Evolutionary conservation across 148 eudicot genomes (phyloP), one percentile per base, ranked within the genome.

Genomic region (Oxyria digyna): DNA sequence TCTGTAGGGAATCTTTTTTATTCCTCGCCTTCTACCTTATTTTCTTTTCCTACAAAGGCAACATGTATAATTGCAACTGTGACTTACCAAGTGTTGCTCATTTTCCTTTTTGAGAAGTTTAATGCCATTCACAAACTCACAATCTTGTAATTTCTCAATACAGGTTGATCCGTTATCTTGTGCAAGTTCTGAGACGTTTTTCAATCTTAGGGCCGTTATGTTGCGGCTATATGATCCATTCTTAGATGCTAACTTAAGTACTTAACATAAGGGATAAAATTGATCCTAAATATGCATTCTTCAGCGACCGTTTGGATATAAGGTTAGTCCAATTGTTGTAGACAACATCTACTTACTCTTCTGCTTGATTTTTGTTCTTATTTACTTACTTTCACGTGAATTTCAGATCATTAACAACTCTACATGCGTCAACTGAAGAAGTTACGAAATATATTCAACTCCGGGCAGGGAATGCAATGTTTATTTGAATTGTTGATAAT

Each of bases 151-250:
- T 38, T 37, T 46, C 40, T 48, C 20, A 69, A 24, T 32, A 14
- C 86, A 94, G 99, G 95, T 94, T 81, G 99, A 94, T 84, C 96
- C 89, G 45, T 67, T 91, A 76, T 81, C 93, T 18, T 88, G 92
- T 83, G 99, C 99, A 57, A 94, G 97, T 85, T 87, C 99, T 29
- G 97, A 97, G 72, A 94, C 85, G 92, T 94, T 94, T 85, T 92
- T 94, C 43, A 94, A 87, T 76, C 93, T 94, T 64, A 94, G 99
- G 78, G 92, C 89, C 55, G 96, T 90, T 32, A 88, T 94, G 96
- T 93, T 94, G 55, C 87, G 83, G 74, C 86, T 94, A 9, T 88
- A 96, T 77, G 97, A 94, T 76, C 99, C 99, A 65, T 94, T 94
- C 68, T 75, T 94, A 66, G 99, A 94, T 84, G 91, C 86, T 63